Evolutionary conservation across 108 stramenopile genomes (phyloP).

Genomic region (Chaetoceros tenuissimus): DNA sequence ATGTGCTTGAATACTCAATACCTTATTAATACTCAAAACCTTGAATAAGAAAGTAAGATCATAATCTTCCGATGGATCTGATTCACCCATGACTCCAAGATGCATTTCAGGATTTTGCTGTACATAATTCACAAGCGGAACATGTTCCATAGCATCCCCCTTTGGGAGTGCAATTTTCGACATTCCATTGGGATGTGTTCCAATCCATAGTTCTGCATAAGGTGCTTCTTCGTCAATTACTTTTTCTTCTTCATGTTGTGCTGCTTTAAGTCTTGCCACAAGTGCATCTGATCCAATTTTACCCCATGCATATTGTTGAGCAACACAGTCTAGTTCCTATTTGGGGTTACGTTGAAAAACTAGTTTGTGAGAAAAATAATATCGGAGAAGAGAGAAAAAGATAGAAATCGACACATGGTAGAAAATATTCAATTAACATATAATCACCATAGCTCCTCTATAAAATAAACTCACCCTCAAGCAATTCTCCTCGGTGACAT

Average conservation of each 20-base stretch:
- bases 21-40: slow-evolving; percentile 70
- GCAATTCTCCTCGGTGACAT: slow-evolving; percentile 1
- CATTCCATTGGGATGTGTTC: slow-evolving; percentile 76
- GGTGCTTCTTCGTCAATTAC: slow-evolving; percentile 54
- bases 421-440: no score
- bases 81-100: background rate
- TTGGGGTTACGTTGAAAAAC: background rate
- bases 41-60: slow-evolving; percentile 87
- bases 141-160: background rate
- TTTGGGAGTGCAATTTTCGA: slow-evolving; percentile 10
- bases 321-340: background rate
- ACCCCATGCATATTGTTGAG: background rate
- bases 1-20: slow-evolving; percentile 86
- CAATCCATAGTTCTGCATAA: slow-evolving; percentile 87
- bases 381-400: no score
- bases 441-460: background rate
- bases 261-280: background rate
- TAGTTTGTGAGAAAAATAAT: no score
- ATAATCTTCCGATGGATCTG: slow-evolving; percentile 30
- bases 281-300: background rate
- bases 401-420: no score
- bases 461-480: background rate
- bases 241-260: slow-evolving; percentile 1
- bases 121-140: slow-evolving; percentile 14
- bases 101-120: slow-evolving; percentile 13